Evolutionary conservation across 2,329 filamentous ascomycete species (phyloP).

Genomic region (Gnomoniopsis sp.): DNA sequence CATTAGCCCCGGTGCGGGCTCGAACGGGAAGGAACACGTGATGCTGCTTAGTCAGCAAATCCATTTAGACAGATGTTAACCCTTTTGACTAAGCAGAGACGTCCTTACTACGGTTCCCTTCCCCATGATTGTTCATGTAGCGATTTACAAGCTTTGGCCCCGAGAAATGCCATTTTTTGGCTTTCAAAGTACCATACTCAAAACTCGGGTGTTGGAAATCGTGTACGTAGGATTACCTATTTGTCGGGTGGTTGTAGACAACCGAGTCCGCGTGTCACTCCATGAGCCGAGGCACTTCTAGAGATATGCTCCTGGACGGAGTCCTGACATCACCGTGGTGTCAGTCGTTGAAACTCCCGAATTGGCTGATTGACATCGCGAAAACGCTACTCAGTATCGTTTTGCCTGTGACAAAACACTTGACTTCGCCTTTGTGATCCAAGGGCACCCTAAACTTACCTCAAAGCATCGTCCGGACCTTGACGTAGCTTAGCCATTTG

Average conservation of each 20-base stretch:
- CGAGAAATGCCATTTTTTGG: too few relatives aligned
- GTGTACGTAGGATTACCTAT: background rate
- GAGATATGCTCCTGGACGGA: background rate
- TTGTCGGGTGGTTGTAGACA: background rate
- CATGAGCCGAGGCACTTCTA: background rate
- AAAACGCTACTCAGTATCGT: background rate
- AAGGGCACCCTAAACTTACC: background rate
- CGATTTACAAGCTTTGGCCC: too few relatives aligned
- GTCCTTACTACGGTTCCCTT: too few relatives aligned
- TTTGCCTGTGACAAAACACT: too few relatives aligned
- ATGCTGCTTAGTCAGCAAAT: too few relatives aligned
- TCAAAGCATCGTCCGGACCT: background rate
- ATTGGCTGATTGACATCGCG: background rate
- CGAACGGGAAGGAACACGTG: too few relatives aligned
- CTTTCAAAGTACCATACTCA: background rate
- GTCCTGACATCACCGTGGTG: slow-evolving; percentile 6
- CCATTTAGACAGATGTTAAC: too few relatives aligned
- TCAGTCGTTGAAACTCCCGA: background rate
- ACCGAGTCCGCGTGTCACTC: background rate
- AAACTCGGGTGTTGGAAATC: background rate
- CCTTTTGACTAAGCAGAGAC: background rate
- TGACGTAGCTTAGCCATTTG: background rate
- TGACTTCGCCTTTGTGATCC: too few relatives aligned
- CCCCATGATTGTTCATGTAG: background rate
- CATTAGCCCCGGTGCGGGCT: too few relatives aligned